These are phyloP conservation scores for Zymoseptoria tritici DNA, from an alignment of 2,329 filamentous ascomycete species.

Conservation along the genomic window DNA sequence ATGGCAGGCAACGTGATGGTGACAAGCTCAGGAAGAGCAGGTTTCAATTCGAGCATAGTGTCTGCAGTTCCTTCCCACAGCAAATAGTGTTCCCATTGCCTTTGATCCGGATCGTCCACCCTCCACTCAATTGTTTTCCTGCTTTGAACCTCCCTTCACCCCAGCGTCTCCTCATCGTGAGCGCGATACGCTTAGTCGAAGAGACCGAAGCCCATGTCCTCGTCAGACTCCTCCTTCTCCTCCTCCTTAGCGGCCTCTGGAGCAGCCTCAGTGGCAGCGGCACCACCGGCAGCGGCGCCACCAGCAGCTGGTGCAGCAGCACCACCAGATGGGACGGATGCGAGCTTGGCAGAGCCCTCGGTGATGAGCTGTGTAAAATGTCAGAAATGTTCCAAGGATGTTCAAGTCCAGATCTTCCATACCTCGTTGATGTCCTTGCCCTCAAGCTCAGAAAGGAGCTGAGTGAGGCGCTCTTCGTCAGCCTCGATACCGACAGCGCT, in stretches of 20 bases:
- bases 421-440: constrained; percentile 92
- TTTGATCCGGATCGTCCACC: background rate
- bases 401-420: constrained; percentile 34
- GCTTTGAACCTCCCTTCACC: background rate
- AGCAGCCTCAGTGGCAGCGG: constrained; percentile 54
- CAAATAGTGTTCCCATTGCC: background rate
- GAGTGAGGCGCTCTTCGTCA: constrained; percentile 75
- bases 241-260: constrained; percentile 57
- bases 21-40: background rate
- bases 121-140: background rate
- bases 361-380: constrained; percentile 66
- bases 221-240: constrained; percentile 71
- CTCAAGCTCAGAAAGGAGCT: constrained; percentile 82
- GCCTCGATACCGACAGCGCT: constrained; percentile 91
- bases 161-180: background rate
- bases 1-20: background rate
- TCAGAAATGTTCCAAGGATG: constrained; percentile 10
- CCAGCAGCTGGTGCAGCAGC: constrained; percentile 63
- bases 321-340: constrained; percentile 92
- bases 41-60: background rate
- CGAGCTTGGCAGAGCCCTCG: constrained; percentile 86
- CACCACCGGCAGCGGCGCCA: constrained; percentile 63
- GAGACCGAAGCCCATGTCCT: constrained; percentile 69
- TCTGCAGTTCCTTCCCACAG: background rate
- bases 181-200: constrained; percentile 49